Evolutionary conservation across 805 yeast genomes (phyloP), one percentile per base, ranked within the genome.

Genomic region (Nakazawaea ishiwadae): DNA sequence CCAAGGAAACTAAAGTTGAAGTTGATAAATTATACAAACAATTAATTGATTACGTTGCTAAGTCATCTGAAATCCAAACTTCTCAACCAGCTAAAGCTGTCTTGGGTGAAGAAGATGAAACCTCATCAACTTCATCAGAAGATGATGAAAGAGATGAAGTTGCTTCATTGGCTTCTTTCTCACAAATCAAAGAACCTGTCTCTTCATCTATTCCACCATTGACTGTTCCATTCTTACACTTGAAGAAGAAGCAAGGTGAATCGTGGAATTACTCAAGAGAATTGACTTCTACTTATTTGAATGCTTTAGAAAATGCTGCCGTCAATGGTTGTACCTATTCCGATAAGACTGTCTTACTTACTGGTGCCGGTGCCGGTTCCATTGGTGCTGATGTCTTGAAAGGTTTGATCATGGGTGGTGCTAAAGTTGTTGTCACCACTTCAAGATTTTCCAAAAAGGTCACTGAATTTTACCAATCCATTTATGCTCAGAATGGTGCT

Each of bases 361-460:
- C 99, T 37, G 99, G 99, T 74, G 98, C 98, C 39, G 99, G 99
- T 73, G 90, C 87, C 37, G 99, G 98, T 42, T 93, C 99, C 39
- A 93, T 93, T 59, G 99, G 98, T 70, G 96, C 96, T 47, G 96
- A 93, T 66, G 78, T 93, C 52, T 74, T 93, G 60, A 95, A 87
- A 70, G 99, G 99, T 51, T 73, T 93, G 60, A 73, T 93, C 43
- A 81, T 91, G 58, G 99, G 99, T 69, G 99, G 99, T 73, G 98
- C 99, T 36, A 87, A 84, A 65, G 97, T 90, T 54, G 72, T 93
- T 59, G 96, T 91, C 44, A 93, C 99, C 36, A 93, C 99, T 40
- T 89, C 96, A 20, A 79, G 96, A 65, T 93, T 84, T 77, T 85
- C 96, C 49, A 86, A 87, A 72, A 77, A 82, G 63, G 96, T 88